Base-by-base conservation (phyloP, 208 protist genomes). In the Leishmania guyanensis region DNA sequence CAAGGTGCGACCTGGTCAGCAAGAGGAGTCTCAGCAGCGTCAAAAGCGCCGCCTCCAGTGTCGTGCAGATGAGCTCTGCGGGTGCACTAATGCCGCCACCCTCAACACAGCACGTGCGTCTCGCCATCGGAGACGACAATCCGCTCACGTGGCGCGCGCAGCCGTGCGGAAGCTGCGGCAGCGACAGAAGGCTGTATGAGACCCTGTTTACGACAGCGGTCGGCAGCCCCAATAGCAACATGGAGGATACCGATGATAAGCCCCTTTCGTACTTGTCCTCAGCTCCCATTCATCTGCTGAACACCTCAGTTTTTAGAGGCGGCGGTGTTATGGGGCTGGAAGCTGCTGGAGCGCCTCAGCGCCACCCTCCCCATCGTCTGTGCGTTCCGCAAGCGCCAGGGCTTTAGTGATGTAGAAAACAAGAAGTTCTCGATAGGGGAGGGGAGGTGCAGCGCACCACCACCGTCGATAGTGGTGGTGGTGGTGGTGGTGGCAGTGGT, bases 261-360 rank as follows among this genome's bases (percentile, higher is more conserved):
- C 53, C 33, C 1, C 5, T 73, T n/a, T 39, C 22, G 26, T 53
- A 16, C 46, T n/a, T 65, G 8, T 65, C 60, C 6, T 10, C 20
- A 65, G 60, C 22, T n/a, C 29, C 60, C 60, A 5, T 65, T 17
- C 60, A 65, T 65, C 22, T 33, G 60, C 60, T n/a, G 22, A 65
- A n/a, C 60, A 33, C 60, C 60, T 26, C 60, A 65, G 60, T n/a
- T n/a, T 17, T 3, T 46, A 51, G 54, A 9, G 36, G 74, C 54
- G n/a, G 58, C 69, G 68, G 51, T 46, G 43, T 46, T 46, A 70
- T 77, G 76, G 75, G 58, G 60, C 1, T 54, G 62, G 48, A 64
- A 77, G 54, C 76, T 84, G 48, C 60, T 84, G 6, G 70, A 80
- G 66, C 64, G 51, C 29, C 65, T 84, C 29, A 75, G 56, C 33